Base-by-base conservation (phyloP, 2,329 filamentous ascomycete genomes). In the Phaeoacremonium minimum region DNA sequence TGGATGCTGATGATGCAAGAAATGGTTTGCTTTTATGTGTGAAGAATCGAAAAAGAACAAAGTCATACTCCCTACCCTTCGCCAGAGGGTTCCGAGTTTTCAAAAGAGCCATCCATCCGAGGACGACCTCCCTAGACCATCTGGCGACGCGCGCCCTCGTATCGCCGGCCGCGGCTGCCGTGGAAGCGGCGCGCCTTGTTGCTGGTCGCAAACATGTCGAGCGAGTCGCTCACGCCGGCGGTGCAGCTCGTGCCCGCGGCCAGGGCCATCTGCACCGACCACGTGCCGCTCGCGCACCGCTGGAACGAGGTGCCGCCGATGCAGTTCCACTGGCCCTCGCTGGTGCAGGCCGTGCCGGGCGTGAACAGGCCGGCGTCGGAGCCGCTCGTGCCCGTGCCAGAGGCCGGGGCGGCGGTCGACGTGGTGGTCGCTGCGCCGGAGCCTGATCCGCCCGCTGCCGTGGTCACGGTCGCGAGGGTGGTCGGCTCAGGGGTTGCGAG, bases 281-380 rank as follows among this genome's bases (percentile, higher is more conserved):
- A 82, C 36, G 55, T 46, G 6, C 77, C 77, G 11, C 66, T 71
- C n/a, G 74, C 76, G 47, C 78, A 83, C 36, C 76, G 75, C 58
- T 82, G 77, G 65, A 77, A 83, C 34, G 68, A 62, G 15, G 54
- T 58, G 33, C 75, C 76, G 14, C 59, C 61, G 19, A 77, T 57
- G 50, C 79, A 83, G 58, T 76, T 74, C 74, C 74, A 83, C n/a
- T 55, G 46, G 15, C 79, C 78, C 47, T 81, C 76, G 5, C 57
- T 41, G 26, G 51, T 57, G 59, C 78, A 82, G 15, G 65, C 36
- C 12, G 66, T 57, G 19, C 65, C 67, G 6, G 62, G 51, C 14
- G 53, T 44, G 22, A 9, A 26, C 9, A 26, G 9, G 17, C 46
- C 51, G 42, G 40, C 45, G 31, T 44, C 46, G 15, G 44, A 41